These are phyloP conservation scores for Xylariaceae sp. DNA, from an alignment of 2,329 filamentous ascomycete species.

Conservation along the genomic window DNA sequence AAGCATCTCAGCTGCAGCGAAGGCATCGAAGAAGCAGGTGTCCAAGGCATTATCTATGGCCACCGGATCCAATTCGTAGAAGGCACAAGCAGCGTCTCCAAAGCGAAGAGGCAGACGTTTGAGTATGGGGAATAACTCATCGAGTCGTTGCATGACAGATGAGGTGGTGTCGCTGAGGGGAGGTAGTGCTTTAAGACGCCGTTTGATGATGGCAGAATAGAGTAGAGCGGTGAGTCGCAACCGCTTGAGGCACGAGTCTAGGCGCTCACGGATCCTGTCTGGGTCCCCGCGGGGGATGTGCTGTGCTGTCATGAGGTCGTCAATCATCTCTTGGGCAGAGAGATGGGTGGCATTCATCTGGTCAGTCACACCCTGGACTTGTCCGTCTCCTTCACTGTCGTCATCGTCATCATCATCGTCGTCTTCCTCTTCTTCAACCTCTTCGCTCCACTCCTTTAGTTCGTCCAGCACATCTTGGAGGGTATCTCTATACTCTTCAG, in stretches of 20 bases:
- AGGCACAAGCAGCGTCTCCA: slow-evolving; percentile 65
- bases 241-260: slow-evolving; percentile 61
- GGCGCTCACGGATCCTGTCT: slow-evolving; percentile 58
- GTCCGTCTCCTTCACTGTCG: slow-evolving; percentile 38
- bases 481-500: slow-evolving; percentile 68
- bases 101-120: slow-evolving; percentile 61
- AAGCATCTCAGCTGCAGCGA: slow-evolving; percentile 52
- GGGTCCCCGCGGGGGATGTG: slow-evolving; percentile 63
- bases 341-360: slow-evolving; percentile 30
- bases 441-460: slow-evolving; percentile 81
- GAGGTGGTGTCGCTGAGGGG: slow-evolving; percentile 31
- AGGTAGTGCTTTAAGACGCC: slow-evolving; percentile 60
- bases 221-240: slow-evolving; percentile 65
- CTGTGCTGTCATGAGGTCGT: slow-evolving; percentile 63
- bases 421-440: slow-evolving; percentile 59
- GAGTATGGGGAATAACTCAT: slow-evolving; percentile 54
- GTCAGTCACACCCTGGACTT: slow-evolving; percentile 39
- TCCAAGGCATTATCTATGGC: slow-evolving; percentile 58
- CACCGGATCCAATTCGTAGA: slow-evolving; percentile 64
- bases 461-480: slow-evolving; percentile 82
- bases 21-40: slow-evolving; percentile 57
- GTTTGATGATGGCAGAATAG: slow-evolving; percentile 66
- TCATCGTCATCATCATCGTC: slow-evolving; percentile 48
- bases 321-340: slow-evolving; percentile 56
- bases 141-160: slow-evolving; percentile 41